Base-by-base conservation (phyloP, 2,329 filamentous ascomycete species). In the Ophiostoma perfectum region DNA sequence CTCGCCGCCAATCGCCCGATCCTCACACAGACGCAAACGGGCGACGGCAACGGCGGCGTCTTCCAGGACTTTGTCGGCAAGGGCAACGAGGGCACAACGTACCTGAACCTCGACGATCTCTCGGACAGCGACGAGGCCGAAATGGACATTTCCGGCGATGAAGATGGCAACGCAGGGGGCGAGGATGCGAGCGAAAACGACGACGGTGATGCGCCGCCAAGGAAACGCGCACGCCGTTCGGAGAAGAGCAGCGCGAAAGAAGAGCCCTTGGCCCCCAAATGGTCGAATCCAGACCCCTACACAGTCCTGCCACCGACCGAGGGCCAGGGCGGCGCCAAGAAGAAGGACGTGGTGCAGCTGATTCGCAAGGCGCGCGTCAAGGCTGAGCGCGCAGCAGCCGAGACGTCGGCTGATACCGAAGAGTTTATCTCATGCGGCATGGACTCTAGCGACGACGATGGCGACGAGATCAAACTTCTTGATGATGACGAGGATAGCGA, bases 281-380 rank as follows among this genome's bases (percentile, higher is more conserved):
- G 94, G 94, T 97, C 93, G 4, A 98, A 98, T 73, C 93, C 94
- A 3, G 94, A 98, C 76, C 93, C 93, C 0, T 97, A 98, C 78
- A 96, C 92, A 5, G 90, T 87, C 2, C 81, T 97, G 9, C 94
- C 94, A 8, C 93, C 92, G 6, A 86, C 88, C 0, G 90, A 93
- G 72, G 38, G 60, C 16, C 82, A 81, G 5, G 83, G n/a, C 18
- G 62, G 12, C 52, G 84, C 85, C 27, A 96, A 95, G 78, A 92
- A 90, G 78, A 89, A 88, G 73, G 93, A 97, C 72, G 89, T 97
- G 52, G 91, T 98, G 47, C 91, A 96, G 74, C 79, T 97, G 70
- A 97, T 98, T 73, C 89, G 93, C 73, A 97, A 97, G 76, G 92
- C 93, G 2, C 91, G 93, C 64, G 82, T 93, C 45, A 86, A 88